Evolutionary conservation across 2,329 filamentous ascomycete species (phyloP), one percentile per base, ranked within the genome.

Genomic region (Xylariaceae sp.): DNA sequence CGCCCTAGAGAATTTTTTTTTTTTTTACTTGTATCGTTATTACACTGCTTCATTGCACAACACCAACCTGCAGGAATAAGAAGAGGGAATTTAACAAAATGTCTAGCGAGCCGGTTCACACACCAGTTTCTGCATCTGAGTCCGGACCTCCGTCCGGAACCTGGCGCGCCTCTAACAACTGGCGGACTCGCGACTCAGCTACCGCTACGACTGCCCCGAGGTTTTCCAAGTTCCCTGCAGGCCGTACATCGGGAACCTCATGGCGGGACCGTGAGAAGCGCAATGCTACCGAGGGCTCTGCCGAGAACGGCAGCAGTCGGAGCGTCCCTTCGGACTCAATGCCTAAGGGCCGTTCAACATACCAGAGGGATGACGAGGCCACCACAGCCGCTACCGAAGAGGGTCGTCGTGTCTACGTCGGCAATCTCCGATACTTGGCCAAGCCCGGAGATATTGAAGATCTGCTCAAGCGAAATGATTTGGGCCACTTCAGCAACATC

Each of bases 391-490:
- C 58, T 22, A 62, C 61, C 37, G 48, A 53, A 2, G 59, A 64
- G 46, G 59, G 59, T 2, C 55, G 59, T 7, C 58, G 82, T 52
- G 80, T 86, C 54, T 83, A 87, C 55, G 67, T 83, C 6, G 83
- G 84, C 48, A 85, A 82, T 44, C 81, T 88, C 57, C 75, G 64
- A 20, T 71, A 85, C 45, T 72, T 82, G 44, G 77, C 66, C 49
- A 63, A 63, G 51, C 64, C 65, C 5, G 53, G 57, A 21, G 65
- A 69, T 40, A 59, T 71, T 21, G 64, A 69, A 50, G 50, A 45
- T 1, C 49, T 69, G 21, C 57, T 72, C 14, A 48, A 44, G 23
- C 55, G 57, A 17, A 50, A 57, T 36, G 64, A 62, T 21, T 68
- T 73, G 14, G 61, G 51, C 3, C 53, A 62, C 12, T 66, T 66